Conservation (phyloP, 495 filamentous ascomycete species). For the Trichocladium antarcticum region DNA sequence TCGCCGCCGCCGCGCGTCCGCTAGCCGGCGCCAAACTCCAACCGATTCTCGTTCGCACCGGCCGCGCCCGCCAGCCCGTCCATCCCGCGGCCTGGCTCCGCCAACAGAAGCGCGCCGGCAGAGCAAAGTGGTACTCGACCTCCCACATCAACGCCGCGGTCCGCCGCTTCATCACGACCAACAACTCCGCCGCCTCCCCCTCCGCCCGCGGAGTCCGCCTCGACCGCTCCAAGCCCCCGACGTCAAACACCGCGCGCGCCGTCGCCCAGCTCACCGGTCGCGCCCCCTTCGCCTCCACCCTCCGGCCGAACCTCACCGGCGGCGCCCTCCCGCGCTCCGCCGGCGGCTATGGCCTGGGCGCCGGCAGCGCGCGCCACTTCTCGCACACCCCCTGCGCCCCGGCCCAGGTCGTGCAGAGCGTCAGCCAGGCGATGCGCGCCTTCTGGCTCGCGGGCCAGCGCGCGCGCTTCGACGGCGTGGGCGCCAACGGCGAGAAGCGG, state of each 20-base stretch:
- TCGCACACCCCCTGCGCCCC: constrained; percentile 75
- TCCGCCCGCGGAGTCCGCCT: constrained; percentile 32
- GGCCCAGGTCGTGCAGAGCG: constrained; percentile 88
- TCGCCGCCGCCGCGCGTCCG: constrained; percentile 45
- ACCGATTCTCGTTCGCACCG: constrained; percentile 39
- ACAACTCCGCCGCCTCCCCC: constrained; percentile 29
- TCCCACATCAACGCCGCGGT: constrained; percentile 45
- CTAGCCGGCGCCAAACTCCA: constrained; percentile 35
- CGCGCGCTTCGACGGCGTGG: constrained; percentile 66
- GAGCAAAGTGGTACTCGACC: constrained; percentile 57
- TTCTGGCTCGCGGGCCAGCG: constrained; percentile 84
- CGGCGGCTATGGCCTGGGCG: constrained; percentile 70
- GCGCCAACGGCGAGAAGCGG: constrained; percentile 59
- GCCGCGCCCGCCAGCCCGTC: constrained; percentile 53
- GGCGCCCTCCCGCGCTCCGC: constrained; percentile 75
- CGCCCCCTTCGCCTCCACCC: constrained; percentile 78
- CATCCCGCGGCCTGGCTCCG: constrained; percentile 60
- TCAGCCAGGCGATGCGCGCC: constrained; percentile 77
- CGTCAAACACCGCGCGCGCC: constrained; percentile 53
- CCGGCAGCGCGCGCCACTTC: constrained; percentile 72
- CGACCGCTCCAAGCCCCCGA: constrained; percentile 53
- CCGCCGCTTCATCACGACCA: constrained; percentile 51
- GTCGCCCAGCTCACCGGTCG: constrained; percentile 57
- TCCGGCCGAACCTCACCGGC: constrained; percentile 86
- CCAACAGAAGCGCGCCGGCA: constrained; percentile 50